Base-by-base conservation (phyloP, 352 stramenopile genomes). In the Aphanomyces astaci region DNA sequence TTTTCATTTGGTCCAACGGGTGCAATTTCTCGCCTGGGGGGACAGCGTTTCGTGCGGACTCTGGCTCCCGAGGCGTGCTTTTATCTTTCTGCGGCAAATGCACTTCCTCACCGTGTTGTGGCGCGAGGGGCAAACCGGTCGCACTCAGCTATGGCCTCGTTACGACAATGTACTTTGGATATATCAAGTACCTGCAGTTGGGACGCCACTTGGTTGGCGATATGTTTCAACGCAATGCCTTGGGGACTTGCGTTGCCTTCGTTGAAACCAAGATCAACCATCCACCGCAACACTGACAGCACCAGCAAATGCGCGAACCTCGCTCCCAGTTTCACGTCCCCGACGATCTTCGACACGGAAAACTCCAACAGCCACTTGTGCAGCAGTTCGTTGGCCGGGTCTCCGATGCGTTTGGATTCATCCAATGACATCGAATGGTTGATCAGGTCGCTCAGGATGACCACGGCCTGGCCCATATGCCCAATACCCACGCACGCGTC, bases 121-220 rank as follows among this genome's bases (percentile, higher is more conserved):
- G 36, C 15, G 36, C 36, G 15, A 43, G 7, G 36, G 36, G 7
- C 36, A 43, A 7, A 43, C 36, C 36, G 7, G 36, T 43, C 36
- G 36, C 36, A 43, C 36, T 43, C 15, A 15, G 7, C 36, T 43
- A 43, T n/a, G n/a, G n/a, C n/a, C n/a, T n/a, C n/a, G n/a, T n/a
- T n/a, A n/a, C n/a, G n/a, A n/a, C n/a, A n/a, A n/a, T n/a, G n/a
- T n/a, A n/a, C n/a, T n/a, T n/a, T n/a, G n/a, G n/a, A n/a, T n/a
- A n/a, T n/a, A n/a, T n/a, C n/a, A n/a, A n/a, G n/a, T 68, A 68
- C 62, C 62, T 68, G 62, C 3, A 68, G 62, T 22, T 45, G 13
- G 24, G 28, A 46, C 13, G 32, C 43, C 3, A 31, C 19, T 24
- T 60, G 22, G 33, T 32, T 53, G 1, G 39, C 9, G 11, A 49